Percentiles rank a stretch among this genome's conserved stretches.
Conservation (phyloP, 1,284 basidiomycete genomes). For the Wallemia hederae region DNA sequence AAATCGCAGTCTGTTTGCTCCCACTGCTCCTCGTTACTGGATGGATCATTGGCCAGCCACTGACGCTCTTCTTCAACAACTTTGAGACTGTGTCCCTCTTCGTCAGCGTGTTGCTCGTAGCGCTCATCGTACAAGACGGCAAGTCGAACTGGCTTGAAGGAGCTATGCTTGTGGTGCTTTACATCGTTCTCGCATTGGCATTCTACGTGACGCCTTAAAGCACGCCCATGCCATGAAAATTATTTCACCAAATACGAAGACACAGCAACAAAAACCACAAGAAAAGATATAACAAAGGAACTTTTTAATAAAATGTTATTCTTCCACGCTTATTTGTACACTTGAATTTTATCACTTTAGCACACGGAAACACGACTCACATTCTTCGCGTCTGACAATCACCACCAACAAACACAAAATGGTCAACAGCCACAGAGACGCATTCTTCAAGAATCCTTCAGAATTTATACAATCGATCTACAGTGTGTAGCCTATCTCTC, state of each 20-base stretch:
- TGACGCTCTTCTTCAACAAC: constrained; percentile 23
- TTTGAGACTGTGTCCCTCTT: constrained; percentile 50
- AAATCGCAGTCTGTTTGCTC: constrained; percentile 66
- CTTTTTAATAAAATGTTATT: too few relatives aligned
- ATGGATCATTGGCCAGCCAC: constrained; percentile 33
- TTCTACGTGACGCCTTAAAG: constrained; percentile 12
- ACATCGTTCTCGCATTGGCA: constrained; percentile 29
- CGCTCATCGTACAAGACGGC: constrained; percentile 26
- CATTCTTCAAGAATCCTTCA: not conserved
- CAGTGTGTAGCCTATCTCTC: not conserved
- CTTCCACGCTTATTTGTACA: too few relatives aligned
- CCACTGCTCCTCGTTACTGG: constrained; percentile 35
- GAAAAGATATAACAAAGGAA: too few relatives aligned
- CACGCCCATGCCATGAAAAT: too few relatives aligned
- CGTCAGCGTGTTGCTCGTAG: constrained; percentile 24
- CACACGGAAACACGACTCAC: too few relatives aligned
- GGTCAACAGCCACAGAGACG: not conserved
- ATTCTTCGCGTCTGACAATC: too few relatives aligned
- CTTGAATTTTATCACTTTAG: too few relatives aligned
- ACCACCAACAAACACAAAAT: not conserved
- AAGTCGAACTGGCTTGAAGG: constrained; percentile 72
- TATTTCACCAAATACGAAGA: too few relatives aligned
- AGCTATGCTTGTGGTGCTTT: constrained; percentile 32
- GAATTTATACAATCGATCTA: not conserved
- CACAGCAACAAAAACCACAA: too few relatives aligned